phyloP scores from a whole-genome alignment of 805 yeast genomes.

The Kuraishia ogatae region DNA sequence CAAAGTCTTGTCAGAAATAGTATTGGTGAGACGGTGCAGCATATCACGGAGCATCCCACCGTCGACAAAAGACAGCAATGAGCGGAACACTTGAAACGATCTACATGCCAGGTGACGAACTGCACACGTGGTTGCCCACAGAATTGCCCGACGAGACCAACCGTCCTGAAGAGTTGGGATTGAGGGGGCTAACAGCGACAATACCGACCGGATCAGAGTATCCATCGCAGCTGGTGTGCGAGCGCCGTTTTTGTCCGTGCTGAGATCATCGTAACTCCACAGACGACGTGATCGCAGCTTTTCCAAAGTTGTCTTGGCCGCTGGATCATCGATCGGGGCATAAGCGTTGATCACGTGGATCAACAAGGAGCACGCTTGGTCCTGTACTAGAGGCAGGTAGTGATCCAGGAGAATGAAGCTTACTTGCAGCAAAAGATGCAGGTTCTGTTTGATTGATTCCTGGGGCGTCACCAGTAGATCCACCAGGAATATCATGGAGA shows the following conservation, averaged over 20 bases:
- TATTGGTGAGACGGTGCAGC: constrained; percentile 87
- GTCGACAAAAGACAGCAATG: constrained; percentile 72
- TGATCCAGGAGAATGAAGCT: constrained; percentile 81
- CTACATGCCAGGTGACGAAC: constrained; percentile 96
- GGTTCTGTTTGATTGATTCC: constrained; percentile 47
- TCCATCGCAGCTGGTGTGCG: constrained; percentile 87
- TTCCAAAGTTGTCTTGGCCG: constrained; percentile 48
- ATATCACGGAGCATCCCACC: constrained; percentile 86
- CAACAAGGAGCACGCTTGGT: constrained; percentile 71
- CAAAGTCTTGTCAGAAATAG: constrained; percentile 78
- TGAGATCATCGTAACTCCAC: constrained; percentile 86
- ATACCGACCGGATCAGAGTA: constrained; percentile 49
- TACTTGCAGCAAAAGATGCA: constrained; percentile 60
- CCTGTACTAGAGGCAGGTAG: constrained; percentile 74
- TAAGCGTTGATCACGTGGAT: constrained; percentile 64
- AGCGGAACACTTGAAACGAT: constrained; percentile 87
- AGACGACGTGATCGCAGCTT: constrained; percentile 43
- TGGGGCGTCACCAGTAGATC: constrained; percentile 66
- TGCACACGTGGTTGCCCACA: constrained; percentile 97
- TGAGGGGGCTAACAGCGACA: constrained; percentile 43
- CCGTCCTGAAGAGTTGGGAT: constrained; percentile 54
- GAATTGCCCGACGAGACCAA: constrained; percentile 78
- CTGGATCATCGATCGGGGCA: constrained; percentile 39
- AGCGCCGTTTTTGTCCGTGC: constrained; percentile 68
- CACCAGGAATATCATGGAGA: constrained; percentile 77